Conservation (phyloP, 208 protist species). For the Endotrypanum monterogeii region DNA sequence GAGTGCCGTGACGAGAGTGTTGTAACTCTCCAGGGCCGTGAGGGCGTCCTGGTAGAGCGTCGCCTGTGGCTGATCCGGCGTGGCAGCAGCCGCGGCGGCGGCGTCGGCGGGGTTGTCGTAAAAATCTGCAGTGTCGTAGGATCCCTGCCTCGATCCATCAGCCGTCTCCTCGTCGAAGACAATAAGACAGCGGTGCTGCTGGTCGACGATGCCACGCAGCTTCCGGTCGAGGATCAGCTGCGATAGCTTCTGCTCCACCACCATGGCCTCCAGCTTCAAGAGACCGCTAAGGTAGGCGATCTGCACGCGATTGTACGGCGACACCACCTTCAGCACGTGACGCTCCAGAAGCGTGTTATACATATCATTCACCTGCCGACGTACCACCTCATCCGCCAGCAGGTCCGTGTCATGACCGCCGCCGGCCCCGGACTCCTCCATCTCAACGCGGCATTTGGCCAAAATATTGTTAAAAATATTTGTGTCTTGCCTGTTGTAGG, state of each 20-base stretch:
- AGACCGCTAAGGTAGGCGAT: constrained; percentile 94
- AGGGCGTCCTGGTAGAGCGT: constrained; percentile 82
- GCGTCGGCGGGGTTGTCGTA: constrained; percentile 54
- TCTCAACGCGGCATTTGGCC: constrained; percentile 28
- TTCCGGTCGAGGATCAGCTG: constrained; percentile 99
- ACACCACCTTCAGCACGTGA: constrained; percentile 96
- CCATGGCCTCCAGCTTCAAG: constrained; percentile 81
- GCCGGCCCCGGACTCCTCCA: constrained; percentile 14
- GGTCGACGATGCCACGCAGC: constrained; percentile 93
- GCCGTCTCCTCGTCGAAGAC: constrained; percentile 85
- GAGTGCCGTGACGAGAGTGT: constrained; percentile 82
- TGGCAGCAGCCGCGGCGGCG: constrained; percentile 31
- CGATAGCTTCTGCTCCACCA: constrained; percentile 91
- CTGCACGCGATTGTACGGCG: constrained; percentile 97
- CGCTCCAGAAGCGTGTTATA: constrained; percentile 96
- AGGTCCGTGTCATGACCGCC: constrained; percentile 43
- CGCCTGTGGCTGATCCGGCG: constrained; percentile 31
- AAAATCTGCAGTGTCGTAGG: constrained; percentile 19
- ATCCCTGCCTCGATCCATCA: constrained; percentile 26
- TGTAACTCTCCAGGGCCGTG: constrained; percentile 66
- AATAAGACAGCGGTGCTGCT: constrained; percentile 92
- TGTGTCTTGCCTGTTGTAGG: constrained; percentile 94
- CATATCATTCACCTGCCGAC: constrained; percentile 93
- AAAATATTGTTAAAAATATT: constrained; percentile 92
- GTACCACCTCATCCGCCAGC: constrained; percentile 89